Percentiles rank a stretch among this genome's conserved stretches.
phyloP scores from a whole-genome alignment of 495 filamentous ascomycete species.

The Penicillium dipodomyicola region DNA sequence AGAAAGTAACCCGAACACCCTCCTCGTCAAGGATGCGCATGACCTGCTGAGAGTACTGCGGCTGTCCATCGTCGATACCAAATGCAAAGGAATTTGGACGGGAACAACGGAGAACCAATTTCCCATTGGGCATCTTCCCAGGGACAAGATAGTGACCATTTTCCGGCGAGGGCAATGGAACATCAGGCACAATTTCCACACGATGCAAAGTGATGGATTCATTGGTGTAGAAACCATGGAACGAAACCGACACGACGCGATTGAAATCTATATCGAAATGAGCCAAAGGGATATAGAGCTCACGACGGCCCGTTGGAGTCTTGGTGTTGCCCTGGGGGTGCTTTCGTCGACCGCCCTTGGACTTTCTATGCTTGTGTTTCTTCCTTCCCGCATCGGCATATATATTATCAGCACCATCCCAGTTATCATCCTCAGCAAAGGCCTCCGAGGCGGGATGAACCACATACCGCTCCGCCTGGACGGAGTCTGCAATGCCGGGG shows the following conservation, averaged over 20 bases:
- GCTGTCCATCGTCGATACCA: conserved; percentile 76
- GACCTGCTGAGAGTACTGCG: conserved; percentile 58
- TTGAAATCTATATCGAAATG: conserved; percentile 67
- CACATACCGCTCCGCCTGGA: conserved; percentile 65
- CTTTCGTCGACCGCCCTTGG: not conserved
- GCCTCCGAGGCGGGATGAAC: conserved; percentile 13
- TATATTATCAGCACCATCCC: conserved; percentile 1
- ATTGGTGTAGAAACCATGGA: conserved; percentile 65
- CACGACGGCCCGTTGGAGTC: conserved; percentile 17
- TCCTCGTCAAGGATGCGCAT: conserved; percentile 64
- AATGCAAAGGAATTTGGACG: conserved; percentile 75
- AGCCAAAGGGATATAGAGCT: conserved; percentile 72
- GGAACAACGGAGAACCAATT: conserved; percentile 62
- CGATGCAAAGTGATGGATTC: conserved; percentile 53
- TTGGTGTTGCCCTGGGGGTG: not conserved
- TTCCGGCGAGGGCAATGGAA: conserved; percentile 37
- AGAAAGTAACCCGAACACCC: conserved; percentile 69
- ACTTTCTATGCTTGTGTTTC: conserved; percentile 16
- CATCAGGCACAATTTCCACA: conserved; percentile 60
- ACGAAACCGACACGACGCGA: conserved; percentile 60
- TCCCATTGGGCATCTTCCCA: conserved; percentile 60
- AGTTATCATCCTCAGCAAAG: not conserved
- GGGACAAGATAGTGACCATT: conserved; percentile 49
- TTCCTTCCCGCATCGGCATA: not conserved
- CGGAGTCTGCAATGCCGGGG: conserved; percentile 71